These are phyloP conservation scores for Salvia rosmarinus DNA, from an alignment of 257 asterid species.

Conservation along the genomic window DNA sequence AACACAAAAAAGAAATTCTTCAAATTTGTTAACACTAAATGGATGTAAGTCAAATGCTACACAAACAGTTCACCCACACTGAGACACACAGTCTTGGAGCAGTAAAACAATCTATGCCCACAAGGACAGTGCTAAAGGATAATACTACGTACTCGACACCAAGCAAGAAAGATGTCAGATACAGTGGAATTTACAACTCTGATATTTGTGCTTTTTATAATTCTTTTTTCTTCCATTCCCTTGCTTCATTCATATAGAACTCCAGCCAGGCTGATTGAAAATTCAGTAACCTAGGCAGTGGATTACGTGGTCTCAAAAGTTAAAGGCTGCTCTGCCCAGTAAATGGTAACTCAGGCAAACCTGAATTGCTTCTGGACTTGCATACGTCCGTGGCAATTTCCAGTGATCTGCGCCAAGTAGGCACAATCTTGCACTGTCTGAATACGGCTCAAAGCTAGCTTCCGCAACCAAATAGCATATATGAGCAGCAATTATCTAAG, in stretches of 20 bases:
- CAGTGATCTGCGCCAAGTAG: conserved; percentile 96
- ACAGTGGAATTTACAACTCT: not conserved
- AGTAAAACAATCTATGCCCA: conserved; percentile 22
- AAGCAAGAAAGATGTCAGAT: not conserved
- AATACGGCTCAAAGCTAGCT: conserved; percentile 82
- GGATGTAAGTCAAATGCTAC: not conserved
- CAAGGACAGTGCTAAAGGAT: conserved; percentile 6
- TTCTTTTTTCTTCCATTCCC: not conserved
- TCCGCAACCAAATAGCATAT: conserved; percentile 95
- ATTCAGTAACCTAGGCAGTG: conserved; percentile 28
- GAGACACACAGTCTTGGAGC: not conserved
- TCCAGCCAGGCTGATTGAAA: conserved; percentile 5
- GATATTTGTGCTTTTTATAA: not conserved
- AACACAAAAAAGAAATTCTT: not conserved
- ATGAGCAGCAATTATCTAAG: conserved; percentile 92
- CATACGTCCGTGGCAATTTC: conserved; percentile 89
- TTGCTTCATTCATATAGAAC: not conserved
- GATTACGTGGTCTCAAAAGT: conserved; percentile 16
- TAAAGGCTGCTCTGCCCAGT: conserved; percentile 20
- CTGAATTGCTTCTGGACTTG: conserved; percentile 98
- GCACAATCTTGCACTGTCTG: conserved; percentile 90
- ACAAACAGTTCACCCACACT: not conserved
- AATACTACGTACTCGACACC: conserved; percentile 7
- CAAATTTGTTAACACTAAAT: not conserved
- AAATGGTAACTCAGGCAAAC: conserved; percentile 44